A percentile compares a stretch with the other conserved stretches of the same genome.
phyloP scores from a whole-genome alignment of 2,329 filamentous ascomycete genomes.

The Lachnellula hyalina region DNA sequence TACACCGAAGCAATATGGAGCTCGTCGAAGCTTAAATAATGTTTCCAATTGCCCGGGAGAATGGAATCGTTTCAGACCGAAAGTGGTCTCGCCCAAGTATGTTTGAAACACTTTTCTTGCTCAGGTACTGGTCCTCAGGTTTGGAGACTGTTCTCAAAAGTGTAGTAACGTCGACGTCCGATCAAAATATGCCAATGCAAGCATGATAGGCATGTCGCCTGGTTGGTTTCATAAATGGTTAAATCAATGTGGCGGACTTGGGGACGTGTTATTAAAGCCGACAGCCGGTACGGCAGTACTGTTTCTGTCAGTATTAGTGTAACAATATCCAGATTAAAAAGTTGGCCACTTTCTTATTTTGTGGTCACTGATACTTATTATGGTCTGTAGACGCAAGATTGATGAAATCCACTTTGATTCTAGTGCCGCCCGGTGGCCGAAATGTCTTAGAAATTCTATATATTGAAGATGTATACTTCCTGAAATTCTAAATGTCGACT shows the following conservation, averaged over 20 bases:
- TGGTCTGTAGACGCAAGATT: not conserved
- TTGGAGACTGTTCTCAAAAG: too few species aligned
- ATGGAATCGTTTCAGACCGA: not conserved
- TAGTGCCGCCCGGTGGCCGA: not conserved
- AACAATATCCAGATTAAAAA: not conserved
- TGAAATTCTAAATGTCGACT: not conserved
- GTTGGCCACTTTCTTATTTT: conserved; percentile 7
- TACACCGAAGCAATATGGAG: not conserved
- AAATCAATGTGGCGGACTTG: too few species aligned
- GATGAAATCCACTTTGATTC: not conserved
- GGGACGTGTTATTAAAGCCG: too few species aligned
- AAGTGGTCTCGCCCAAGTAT: not conserved
- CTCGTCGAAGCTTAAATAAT: not conserved
- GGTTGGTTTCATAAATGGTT: too few species aligned
- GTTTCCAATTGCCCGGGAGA: not conserved
- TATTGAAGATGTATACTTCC: not conserved
- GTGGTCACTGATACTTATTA: conserved; percentile 1
- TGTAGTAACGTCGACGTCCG: too few species aligned
- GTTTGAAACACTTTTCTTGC: not conserved
- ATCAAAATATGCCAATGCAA: too few species aligned
- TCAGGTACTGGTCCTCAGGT: not conserved
- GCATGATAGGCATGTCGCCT: too few species aligned
- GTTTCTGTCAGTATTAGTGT: not conserved
- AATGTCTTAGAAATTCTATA: not conserved
- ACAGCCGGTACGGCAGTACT: not conserved